These are phyloP conservation scores for Glarea lozoyensis DNA, from an alignment of 495 filamentous ascomycete genomes.

Conservation along the genomic window DNA sequence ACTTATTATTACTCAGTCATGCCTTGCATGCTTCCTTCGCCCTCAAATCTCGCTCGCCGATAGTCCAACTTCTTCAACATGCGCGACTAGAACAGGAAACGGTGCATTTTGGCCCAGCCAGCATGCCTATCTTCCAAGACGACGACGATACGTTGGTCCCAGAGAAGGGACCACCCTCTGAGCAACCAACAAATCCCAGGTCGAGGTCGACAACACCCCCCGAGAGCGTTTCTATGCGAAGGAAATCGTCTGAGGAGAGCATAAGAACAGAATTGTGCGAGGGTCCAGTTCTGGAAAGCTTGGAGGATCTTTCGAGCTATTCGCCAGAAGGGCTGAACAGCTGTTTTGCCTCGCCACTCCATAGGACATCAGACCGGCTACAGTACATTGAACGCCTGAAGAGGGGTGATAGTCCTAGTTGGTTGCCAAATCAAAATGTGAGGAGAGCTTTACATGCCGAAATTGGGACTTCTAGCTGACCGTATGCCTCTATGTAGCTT, in stretches of 20 bases:
- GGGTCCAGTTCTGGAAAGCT: conserved; percentile 35
- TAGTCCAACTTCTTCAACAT: conserved; percentile 11
- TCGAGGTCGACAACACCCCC: conserved; percentile 8
- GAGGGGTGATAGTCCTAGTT: conserved; percentile 65
- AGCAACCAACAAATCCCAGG: conserved; percentile 8
- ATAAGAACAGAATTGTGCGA: conserved; percentile 49
- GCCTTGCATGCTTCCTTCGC: not conserved
- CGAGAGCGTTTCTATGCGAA: conserved; percentile 10
- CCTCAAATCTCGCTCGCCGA: conserved; percentile 4
- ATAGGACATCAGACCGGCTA: conserved; percentile 43
- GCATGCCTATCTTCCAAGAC: conserved; percentile 55
- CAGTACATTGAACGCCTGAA: conserved; percentile 84
- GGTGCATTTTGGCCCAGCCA: conserved; percentile 16
- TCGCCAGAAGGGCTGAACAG: conserved; percentile 8
- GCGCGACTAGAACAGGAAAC: conserved; percentile 2
- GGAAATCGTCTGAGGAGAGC: conserved; percentile 28
- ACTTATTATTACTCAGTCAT: no score
- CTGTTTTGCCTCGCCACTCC: conserved; percentile 8
- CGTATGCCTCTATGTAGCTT: no score
- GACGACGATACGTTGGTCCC: conserved; percentile 22
- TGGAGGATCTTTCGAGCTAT: conserved; percentile 18
- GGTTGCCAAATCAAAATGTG: conserved; percentile 61
- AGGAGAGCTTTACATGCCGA: conserved; percentile 26
- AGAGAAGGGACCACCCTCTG: conserved; percentile 15
- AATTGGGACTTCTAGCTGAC: no score